phyloP scores from a whole-genome alignment of 768 basidiomycete genomes.

The Galerina marginata region DNA sequence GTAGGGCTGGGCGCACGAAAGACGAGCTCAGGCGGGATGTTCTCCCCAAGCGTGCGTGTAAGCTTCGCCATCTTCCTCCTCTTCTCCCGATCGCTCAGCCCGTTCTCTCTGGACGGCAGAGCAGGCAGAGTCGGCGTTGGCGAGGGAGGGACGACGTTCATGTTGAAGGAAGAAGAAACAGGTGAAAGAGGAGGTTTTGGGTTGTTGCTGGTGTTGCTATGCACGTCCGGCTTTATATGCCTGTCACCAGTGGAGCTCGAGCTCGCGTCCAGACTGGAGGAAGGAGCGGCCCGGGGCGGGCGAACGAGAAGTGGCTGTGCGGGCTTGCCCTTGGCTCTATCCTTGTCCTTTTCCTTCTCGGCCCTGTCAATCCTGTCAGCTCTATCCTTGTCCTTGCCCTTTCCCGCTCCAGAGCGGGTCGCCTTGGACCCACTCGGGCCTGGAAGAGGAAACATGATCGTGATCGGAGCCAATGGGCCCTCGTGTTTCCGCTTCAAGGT shows the following conservation, averaged over 20 bases:
- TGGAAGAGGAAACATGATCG: constrained; percentile 25
- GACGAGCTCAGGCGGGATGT: constrained; percentile 61
- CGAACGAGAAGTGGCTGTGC: constrained; percentile 36
- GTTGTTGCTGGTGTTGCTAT: constrained; percentile 6
- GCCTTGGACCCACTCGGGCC: constrained; percentile 12
- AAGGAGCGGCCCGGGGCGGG: constrained; percentile 23
- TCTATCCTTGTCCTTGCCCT: neutral
- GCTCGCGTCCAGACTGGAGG: neutral
- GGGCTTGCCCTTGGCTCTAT: constrained; percentile 7
- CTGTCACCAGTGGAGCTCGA: constrained; percentile 1
- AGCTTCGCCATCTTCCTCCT: constrained; percentile 64
- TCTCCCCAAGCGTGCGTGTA: constrained; percentile 61
- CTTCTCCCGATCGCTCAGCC: constrained; percentile 32
- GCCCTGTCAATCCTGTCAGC: neutral
- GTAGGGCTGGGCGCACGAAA: constrained; percentile 26
- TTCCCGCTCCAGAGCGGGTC: constrained; percentile 16
- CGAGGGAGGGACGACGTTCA: constrained; percentile 13
- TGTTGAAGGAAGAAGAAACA: constrained; percentile 16
- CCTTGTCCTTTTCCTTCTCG: constrained; percentile 9
- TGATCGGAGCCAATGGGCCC: constrained; percentile 15
- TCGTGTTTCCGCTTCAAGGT: constrained; percentile 20
- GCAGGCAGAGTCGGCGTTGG: constrained; percentile 10
- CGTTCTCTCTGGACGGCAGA: neutral
- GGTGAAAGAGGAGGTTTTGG: constrained; percentile 13
- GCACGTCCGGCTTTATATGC: constrained; percentile 1